Base-by-base conservation (phyloP, 1,284 basidiomycete genomes). In the Limonomyces culmigenus region DNA sequence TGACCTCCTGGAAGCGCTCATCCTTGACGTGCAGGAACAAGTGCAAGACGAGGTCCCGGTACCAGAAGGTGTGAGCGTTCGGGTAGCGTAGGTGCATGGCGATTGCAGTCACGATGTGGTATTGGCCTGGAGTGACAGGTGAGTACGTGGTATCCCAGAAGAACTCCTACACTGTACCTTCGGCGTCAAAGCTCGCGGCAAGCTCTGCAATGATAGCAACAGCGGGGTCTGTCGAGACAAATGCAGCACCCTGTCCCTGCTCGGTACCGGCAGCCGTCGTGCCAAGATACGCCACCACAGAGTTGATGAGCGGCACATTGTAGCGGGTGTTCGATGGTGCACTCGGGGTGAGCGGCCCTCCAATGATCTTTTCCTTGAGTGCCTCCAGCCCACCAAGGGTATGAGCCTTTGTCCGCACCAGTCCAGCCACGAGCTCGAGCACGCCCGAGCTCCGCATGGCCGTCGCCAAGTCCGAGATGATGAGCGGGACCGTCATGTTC, bases 21-120 rank as follows among this genome's bases (percentile, higher is more conserved):
- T 74, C 71, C 47, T 72, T 67, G 37, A 78, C 65, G 47, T 86
- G 75, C 32, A 65, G 50, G 60, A 97, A 98, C 31, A 95, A 71
- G 55, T 89, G 70, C 33, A 97, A 68, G 40, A 97, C 60, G 42
- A 96, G 67, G 32, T 74, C 79, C 53, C 81, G 84, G 66, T 92
- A 96, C 87, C 89, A 96, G 54, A 86, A 79, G 36, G 89, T 97
- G 60, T 93, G 89, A n/a, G 88, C 86, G 48, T 89, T 91, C 21
- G 89, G 88, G 65, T 88, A 92, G 48, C 95, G 86, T 42, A 98
- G 65, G 56, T 98, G 93, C 49, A 95, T 74, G 25, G 89, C 80
- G 50, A 91, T 80, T 14, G 89, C 78, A 44, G 79, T 87, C 44
- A 96, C 63, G 44, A 98, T 65, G 54, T 96, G 78, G 60, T 95